Evolutionary conservation across 1,139 yeast species (phyloP), one percentile per base, ranked within the genome.

Genomic region (Yamadazyma diospyri): DNA sequence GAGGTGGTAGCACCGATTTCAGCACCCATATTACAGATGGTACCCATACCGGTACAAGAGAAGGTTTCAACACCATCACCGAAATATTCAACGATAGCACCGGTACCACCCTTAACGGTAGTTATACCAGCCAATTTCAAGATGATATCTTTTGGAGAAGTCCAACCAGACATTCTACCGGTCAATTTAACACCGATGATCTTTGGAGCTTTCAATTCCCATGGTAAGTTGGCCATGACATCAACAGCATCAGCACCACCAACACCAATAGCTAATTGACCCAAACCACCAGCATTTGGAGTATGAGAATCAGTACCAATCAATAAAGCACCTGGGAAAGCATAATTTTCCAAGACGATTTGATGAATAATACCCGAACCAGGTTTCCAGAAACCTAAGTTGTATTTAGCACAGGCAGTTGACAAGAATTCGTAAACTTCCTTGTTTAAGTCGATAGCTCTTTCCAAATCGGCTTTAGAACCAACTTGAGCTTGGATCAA

Each of bases 221-320:
- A 92, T 46, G 98, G 83, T 54, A 85, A 74, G 61, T 82, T 82
- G 45, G 97, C 88, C 85, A 92, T 78, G 54, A 86, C 98, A 68
- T 92, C 97, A 55, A 92, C 97, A 48, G 97, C 97, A 66, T 92
- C 98, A 55, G 98, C 98, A 81, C 97, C 98, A 79, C 98, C 98
- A 51, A 92, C 97, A 81, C 97, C 98, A 59, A 92, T 92, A 54
- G 97, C 97, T 55, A 89, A 76, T 74, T 85, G 94, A 72, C 98
- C 98, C 57, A 92, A 78, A 70, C 97, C 98, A 77, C 98, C 97
- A 50, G 97, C 98, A 64, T 92, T 92, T 50, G 97, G 97, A 53
- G 98, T 92, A 72, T 92, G 97, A 28, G 97, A 89, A 69, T 92
- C 98, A 44, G 98, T 89, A 75, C 98, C 97, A 51, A 92, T 83